Base-by-base conservation (phyloP, 2,329 filamentous ascomycete genomes). In the Talaromyces sp. region DNA sequence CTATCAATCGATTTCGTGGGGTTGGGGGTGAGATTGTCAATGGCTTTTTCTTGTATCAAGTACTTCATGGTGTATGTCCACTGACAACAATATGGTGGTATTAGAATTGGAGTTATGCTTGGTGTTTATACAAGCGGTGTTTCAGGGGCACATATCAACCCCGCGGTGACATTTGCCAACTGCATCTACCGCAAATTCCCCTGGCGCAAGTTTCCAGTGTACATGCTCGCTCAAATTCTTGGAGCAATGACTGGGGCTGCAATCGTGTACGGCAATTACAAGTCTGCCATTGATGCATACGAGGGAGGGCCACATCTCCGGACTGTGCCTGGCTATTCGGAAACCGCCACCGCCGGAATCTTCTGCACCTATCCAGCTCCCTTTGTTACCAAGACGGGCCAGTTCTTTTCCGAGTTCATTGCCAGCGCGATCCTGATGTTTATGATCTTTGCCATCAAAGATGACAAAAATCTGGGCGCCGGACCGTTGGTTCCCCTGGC, bases 401-500 rank as follows among this genome's bases (percentile, higher is more conserved):
- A 89, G 75, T 89, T 90, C 75, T 89, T 91, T 69, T 88, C 85
- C 23, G 89, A 92, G 68, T 88, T 91, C 65, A 79, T 91, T 56
- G 86, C 87, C 16, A 87, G 83, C 62, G 77, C 86, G 0, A 80
- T 91, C 34, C 76, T 91, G 28, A 88, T 90, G 83, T 89, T 91
- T 68, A 79, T 87, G 63, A 89, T 92, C 55, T 90, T 89, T 69
- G 87, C 87, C 0, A 75, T 91, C 56, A 86, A 88, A 61, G 76
- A 79, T 52, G 70, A 77, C 27, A 65, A 66, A 2, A 78, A 78
- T 56, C 63, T 76, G 5, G 86, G 85, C 3, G 85, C 86, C 1
- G 85, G 85, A 0, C 78, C 80, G 1, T 66, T 86, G 28, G 80
- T 84, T 61, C 87, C 88, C 0, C 75, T 91, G 1, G 83, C 79